A percentile compares a stretch with the other conserved stretches of the same genome.
These are phyloP conservation scores for Thermothelomyces thermophilus DNA, from an alignment of 2,329 filamentous ascomycete genomes.

Conservation along the genomic window DNA sequence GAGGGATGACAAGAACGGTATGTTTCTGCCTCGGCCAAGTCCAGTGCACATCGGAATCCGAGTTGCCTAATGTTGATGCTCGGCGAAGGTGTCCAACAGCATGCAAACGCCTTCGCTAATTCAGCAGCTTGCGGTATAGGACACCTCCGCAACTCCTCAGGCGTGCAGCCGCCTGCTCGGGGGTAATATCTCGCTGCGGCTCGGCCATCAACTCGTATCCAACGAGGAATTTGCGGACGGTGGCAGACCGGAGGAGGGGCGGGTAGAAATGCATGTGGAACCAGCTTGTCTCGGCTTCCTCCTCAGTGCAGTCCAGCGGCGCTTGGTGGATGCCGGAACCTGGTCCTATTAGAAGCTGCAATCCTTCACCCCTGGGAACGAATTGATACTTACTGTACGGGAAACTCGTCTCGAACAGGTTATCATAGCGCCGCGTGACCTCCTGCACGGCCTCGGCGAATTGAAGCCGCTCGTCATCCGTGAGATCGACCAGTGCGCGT, in stretches of 20 bases:
- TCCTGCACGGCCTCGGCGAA: slow-evolving; percentile 83
- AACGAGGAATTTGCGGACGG: slow-evolving; percentile 91
- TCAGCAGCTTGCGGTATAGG: slow-evolving; percentile 67
- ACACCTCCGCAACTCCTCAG: slow-evolving; percentile 71
- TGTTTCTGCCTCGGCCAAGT: neutral
- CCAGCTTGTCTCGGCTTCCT: slow-evolving; percentile 82
- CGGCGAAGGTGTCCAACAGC: no score
- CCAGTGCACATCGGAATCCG: no score
- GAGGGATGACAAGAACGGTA: neutral
- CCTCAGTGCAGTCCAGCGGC: slow-evolving; percentile 70
- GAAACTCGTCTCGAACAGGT: slow-evolving; percentile 93
- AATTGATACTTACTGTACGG: slow-evolving; percentile 67
- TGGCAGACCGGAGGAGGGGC: slow-evolving; percentile 83
- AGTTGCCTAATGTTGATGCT: no score
- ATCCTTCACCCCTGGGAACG: neutral
- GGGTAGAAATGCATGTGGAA: slow-evolving; percentile 98
- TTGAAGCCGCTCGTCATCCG: slow-evolving; percentile 59
- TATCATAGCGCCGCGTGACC: slow-evolving; percentile 87
- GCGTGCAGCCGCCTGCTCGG: slow-evolving; percentile 81
- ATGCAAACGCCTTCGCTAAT: slow-evolving; percentile 6
- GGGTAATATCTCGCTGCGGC: slow-evolving; percentile 96
- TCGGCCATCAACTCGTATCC: slow-evolving; percentile 96
- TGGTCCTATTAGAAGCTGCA: slow-evolving; percentile 29
- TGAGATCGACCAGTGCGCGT: slow-evolving; percentile 76
- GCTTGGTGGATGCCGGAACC: slow-evolving; percentile 95